Evolutionary conservation across 441 rosid genomes (phyloP).

Genomic region (Erodium trifolium): DNA sequence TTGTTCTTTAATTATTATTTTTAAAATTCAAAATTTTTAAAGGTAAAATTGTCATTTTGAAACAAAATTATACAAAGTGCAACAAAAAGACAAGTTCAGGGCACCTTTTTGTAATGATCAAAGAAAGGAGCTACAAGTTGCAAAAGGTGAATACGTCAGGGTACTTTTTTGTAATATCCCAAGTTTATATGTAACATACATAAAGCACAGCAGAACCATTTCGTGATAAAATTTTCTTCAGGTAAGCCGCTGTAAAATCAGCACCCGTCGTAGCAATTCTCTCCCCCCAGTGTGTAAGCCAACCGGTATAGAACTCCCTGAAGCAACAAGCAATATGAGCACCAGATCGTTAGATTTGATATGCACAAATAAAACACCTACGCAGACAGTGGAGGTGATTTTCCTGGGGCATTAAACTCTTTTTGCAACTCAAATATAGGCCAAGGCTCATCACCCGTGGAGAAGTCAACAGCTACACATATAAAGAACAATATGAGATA

Average conservation of each 20-base stretch:
- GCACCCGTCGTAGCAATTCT: conserved; percentile 59
- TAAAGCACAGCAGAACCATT: conserved; percentile 94
- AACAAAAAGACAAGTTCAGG: no score
- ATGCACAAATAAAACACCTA: conserved; percentile 27
- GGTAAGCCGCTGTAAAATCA: conserved; percentile 53
- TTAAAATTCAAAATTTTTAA: no score
- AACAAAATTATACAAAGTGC: no score
- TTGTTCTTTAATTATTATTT: no score
- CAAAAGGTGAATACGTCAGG: no score
- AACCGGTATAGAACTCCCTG: conserved; percentile 95
- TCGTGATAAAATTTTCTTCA: conserved; percentile 62
- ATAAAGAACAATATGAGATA: neutral
- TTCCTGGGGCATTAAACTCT: conserved; percentile 86
- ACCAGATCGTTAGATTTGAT: conserved; percentile 6
- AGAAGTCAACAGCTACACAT: conserved; percentile 77
- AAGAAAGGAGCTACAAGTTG: no score
- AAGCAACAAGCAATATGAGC: conserved; percentile 19
- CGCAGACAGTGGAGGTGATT: conserved; percentile 92
- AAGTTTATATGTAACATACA: conserved; percentile 32
- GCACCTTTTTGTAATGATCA: no score
- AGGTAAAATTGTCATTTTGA: no score
- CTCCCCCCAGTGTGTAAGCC: conserved; percentile 99
- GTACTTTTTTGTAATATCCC: no score
- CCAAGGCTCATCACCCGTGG: conserved; percentile 77
- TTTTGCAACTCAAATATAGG: conserved; percentile 76